Evolutionary conservation across 1,284 basidiomycete genomes (phyloP).

Genomic region (Coriolopsis trogii): DNA sequence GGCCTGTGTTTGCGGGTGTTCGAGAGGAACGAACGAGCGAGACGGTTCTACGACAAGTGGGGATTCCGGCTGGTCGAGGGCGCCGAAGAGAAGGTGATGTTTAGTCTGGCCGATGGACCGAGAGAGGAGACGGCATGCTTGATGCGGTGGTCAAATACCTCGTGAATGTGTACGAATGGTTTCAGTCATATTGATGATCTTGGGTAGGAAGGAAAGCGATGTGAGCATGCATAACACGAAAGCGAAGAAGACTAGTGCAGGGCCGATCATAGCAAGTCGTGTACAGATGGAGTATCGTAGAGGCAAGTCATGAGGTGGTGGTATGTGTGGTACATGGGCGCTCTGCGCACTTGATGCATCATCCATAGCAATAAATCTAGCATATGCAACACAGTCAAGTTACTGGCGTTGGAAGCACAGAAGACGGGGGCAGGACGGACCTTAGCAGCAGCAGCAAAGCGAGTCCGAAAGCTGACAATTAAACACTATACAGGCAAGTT

Average conservation of each 20-base stretch:
- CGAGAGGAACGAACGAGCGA: constrained; percentile 18
- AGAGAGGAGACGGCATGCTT: constrained; percentile 3
- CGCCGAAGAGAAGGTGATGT: constrained; percentile 1
- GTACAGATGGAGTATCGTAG: constrained; percentile 10
- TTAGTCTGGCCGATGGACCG: background rate
- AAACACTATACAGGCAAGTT: constrained; percentile 27
- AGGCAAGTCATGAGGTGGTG: background rate
- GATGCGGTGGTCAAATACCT: constrained; percentile 13
- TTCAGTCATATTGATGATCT: background rate
- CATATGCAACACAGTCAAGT: background rate
- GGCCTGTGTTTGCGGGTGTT: constrained; percentile 16
- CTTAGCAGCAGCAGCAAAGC: constrained; percentile 18
- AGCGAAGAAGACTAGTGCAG: too few species aligned
- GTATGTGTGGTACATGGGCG: constrained; percentile 20
- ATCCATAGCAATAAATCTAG: constrained; percentile 12
- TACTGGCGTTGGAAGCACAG: background rate
- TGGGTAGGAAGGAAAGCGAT: too few species aligned
- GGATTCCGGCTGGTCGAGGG: constrained; percentile 10
- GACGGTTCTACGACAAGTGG: constrained; percentile 17
- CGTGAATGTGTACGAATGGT: background rate
- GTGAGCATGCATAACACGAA: too few species aligned
- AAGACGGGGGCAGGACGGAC: constrained; percentile 2
- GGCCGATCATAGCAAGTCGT: background rate
- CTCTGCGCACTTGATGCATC: constrained; percentile 19
- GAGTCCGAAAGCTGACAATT: constrained; percentile 3